Percentiles rank a stretch among this genome's conserved stretches.
These are phyloP conservation scores for Pichia paraexigua DNA, from an alignment of 805 yeast species.

Conservation along the genomic window DNA sequence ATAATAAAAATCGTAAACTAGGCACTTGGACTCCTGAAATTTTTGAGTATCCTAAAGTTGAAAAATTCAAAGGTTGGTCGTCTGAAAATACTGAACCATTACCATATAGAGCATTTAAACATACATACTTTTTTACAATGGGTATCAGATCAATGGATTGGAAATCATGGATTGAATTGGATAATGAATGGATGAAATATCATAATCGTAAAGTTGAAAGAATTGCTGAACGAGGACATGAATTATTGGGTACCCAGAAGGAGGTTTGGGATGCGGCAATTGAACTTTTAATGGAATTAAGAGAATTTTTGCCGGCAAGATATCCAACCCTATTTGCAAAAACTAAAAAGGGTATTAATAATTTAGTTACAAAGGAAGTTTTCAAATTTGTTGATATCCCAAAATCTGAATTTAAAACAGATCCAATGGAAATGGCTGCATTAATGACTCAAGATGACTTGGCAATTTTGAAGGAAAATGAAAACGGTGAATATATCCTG, in stretches of 20 bases:
- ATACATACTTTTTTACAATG: conserved; percentile 59
- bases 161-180: conserved; percentile 59
- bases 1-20: conserved; percentile 38
- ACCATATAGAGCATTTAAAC: conserved; percentile 63
- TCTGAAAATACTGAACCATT: conserved; percentile 42
- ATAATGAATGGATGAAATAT: conserved; percentile 53
- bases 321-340: conserved; percentile 47
- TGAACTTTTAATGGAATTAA: conserved; percentile 47
- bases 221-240: conserved; percentile 37
- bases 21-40: conserved; percentile 51
- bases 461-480: conserved; percentile 56
- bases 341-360: conserved; percentile 41
- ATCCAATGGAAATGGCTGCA: conserved; percentile 54
- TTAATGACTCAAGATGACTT: conserved; percentile 57
- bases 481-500: conserved; percentile 47
- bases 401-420: conserved; percentile 32
- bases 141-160: conserved; percentile 58
- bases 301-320: conserved; percentile 45
- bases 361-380: conserved; percentile 45
- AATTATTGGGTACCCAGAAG: conserved; percentile 42
- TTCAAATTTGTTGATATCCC: conserved; percentile 29
- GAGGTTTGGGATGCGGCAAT: conserved; percentile 47
- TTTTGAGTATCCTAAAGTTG: conserved; percentile 43
- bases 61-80: conserved; percentile 42
- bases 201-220: conserved; percentile 47